Base-by-base conservation (phyloP, 352 stramenopile species). In the Pseudoperonospora humuli region DNA sequence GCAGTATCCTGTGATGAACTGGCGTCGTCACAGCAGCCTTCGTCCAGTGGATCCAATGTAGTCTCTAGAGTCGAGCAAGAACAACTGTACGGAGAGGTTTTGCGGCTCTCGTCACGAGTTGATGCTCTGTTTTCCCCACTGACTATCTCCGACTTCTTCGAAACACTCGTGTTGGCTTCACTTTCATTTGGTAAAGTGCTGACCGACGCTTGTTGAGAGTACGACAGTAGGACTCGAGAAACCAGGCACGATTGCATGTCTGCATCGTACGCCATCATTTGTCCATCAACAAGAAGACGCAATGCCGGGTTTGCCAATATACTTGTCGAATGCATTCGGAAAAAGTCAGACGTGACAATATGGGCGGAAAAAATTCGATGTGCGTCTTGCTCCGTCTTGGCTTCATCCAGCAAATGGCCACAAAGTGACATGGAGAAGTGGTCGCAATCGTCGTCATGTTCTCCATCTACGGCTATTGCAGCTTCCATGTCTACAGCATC, bases 371-470 rank as follows among this genome's bases (percentile, higher is more conserved):
- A 89, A 34, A 88, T 73, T 2, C 54, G 57, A 25, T 75, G 57
- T 3, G 61, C 54, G 21, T 84, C 60, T 18, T 83, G 64, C 14
- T 67, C 40, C 0, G 68, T 68, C 33, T 70, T 53, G 0, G 56
- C 60, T 6, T 72, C 32, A 4, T 49, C 50, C 9, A 92, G 40
- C 9, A 89, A 50, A 29, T 89, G 56, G 0, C 79, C 75, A 28
- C 79, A 92, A 2, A 92, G 65, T 1, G 79, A 92, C 64, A 89
- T 79, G 17, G 62, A 79, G 9, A 75, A 76, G 8, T 74, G 65
- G 23, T 80, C 63, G 60, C 47, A 44, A 19, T 54, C 50, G 25
- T 42, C 39, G 1, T 32, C 41, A 13, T 45, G 10, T 19, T 54
- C 27, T 15, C 26, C 27, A 15, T 17, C 26, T 38, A 35, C 25